phyloP scores from a whole-genome alignment of 257 asterid genomes.

The Verbena officinalis region DNA sequence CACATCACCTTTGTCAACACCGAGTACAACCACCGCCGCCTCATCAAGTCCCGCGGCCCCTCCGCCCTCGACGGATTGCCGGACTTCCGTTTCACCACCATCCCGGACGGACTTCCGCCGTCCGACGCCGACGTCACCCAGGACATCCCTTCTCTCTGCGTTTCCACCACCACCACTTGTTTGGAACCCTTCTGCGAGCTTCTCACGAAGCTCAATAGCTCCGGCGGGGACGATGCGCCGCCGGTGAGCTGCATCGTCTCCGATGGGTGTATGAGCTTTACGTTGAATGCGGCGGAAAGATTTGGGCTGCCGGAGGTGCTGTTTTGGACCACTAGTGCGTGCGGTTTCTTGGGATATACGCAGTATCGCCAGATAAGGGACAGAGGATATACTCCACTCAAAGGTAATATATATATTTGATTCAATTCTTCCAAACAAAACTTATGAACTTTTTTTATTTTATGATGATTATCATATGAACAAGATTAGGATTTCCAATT shows the following conservation, averaged over 20 bases:
- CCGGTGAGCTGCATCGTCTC: constrained; percentile 49
- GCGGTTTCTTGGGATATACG: constrained; percentile 33
- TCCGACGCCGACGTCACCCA: constrained; percentile 33
- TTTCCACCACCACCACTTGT: constrained; percentile 35
- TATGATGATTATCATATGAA: too few species aligned
- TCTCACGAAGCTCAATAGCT: constrained; percentile 27
- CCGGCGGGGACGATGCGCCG: constrained; percentile 24
- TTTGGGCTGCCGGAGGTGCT: constrained; percentile 38
- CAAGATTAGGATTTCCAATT: too few species aligned
- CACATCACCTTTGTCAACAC: constrained; percentile 59
- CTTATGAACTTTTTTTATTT: too few species aligned
- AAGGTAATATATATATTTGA: constrained; percentile 45
- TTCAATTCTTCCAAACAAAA: too few species aligned
- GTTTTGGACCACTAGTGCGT: constrained; percentile 42
- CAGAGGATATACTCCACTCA: constrained; percentile 41
- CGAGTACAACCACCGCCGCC: constrained; percentile 61
- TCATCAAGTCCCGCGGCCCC: constrained; percentile 48
- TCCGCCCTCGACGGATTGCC: constrained; percentile 36
- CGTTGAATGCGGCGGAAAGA: constrained; percentile 39
- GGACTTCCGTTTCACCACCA: constrained; percentile 29
- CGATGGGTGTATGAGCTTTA: constrained; percentile 47
- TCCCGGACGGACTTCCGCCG: constrained; percentile 38
- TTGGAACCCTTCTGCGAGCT: constrained; percentile 42
- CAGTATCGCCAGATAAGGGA: constrained; percentile 35
- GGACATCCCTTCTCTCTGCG: constrained; percentile 33